Conservation (phyloP, 2,329 filamentous ascomycete species). For the Aspergillus ustus region DNA sequence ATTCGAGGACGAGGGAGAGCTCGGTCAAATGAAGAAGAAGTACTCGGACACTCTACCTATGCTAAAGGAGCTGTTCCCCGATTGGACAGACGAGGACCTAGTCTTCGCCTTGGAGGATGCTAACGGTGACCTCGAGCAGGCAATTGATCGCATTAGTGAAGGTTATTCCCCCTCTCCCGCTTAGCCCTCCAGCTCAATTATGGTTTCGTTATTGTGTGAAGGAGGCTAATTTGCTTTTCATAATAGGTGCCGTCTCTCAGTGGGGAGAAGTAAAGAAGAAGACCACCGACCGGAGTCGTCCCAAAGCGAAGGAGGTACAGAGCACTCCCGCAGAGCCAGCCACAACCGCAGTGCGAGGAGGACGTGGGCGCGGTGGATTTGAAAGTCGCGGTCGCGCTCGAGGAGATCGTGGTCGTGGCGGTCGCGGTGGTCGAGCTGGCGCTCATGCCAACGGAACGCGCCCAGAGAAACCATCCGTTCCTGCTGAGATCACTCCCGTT, state of each 20-base stretch:
- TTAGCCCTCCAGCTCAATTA: conserved; percentile 5
- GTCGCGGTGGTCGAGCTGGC: conserved; percentile 50
- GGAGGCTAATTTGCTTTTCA: conserved; percentile 14
- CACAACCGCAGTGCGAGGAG: conserved; percentile 41
- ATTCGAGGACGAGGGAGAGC: conserved; percentile 83
- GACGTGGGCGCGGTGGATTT: conserved; percentile 53
- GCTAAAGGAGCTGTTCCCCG: conserved; percentile 90
- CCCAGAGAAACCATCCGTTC: conserved; percentile 35
- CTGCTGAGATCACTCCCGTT: conserved; percentile 23
- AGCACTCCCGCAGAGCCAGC: conserved; percentile 40
- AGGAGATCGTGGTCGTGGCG: conserved; percentile 53
- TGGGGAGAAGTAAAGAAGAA: conserved; percentile 60
- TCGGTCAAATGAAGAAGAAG: conserved; percentile 89
- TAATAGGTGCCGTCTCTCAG: conserved; percentile 54
- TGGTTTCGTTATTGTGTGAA: conserved; percentile 1
- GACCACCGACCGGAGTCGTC: conserved; percentile 49
- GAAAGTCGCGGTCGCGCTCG: conserved; percentile 53
- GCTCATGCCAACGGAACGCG: conserved; percentile 50
- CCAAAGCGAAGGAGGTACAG: conserved; percentile 52
- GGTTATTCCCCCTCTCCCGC: conserved; percentile 39
- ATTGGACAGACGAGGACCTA: conserved; percentile 95
- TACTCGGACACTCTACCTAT: conserved; percentile 78
- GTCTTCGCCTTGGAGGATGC: conserved; percentile 88
- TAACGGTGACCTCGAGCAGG: conserved; percentile 53
- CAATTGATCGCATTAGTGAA: conserved; percentile 57